Percentiles rank a stretch among this genome's conserved stretches.
Evolutionary conservation across 2,329 filamentous ascomycete species (phyloP).

Genomic region (Phoma herbarum): DNA sequence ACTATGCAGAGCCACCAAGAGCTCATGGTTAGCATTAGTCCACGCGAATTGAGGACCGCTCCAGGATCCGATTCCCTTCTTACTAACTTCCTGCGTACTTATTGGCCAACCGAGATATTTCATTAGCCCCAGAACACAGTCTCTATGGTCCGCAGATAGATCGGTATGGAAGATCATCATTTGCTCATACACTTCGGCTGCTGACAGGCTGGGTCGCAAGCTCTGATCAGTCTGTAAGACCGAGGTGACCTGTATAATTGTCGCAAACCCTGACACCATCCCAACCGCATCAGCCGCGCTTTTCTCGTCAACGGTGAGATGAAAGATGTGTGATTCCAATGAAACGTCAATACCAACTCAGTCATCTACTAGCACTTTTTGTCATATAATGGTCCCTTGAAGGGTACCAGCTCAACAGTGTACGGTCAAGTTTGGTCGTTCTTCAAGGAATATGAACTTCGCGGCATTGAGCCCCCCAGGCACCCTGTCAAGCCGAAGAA

Average conservation of each 20-base stretch:
- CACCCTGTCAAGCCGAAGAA: conserved; percentile 14
- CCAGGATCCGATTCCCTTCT: neutral
- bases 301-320: conserved; percentile 54
- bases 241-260: neutral
- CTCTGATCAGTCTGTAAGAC: neutral
- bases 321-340: conserved; percentile 56
- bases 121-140: neutral
- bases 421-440: conserved; percentile 40
- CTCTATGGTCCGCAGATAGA: neutral
- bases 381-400: neutral
- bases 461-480: conserved; percentile 52
- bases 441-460: conserved; percentile 62
- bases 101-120: neutral
- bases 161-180: neutral
- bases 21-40: neutral
- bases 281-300: neutral
- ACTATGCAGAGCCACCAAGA: neutral
- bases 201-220: neutral
- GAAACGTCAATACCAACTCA: conserved; percentile 49
- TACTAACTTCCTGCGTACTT: neutral
- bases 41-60: neutral
- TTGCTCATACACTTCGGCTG: neutral
- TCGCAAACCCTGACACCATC: neutral
- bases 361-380: conserved; percentile 36
- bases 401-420: neutral